Evolutionary conservation across 257 asterid species (phyloP), one percentile per base, ranked within the genome.

Genomic region (Solanum medicagineum): DNA sequence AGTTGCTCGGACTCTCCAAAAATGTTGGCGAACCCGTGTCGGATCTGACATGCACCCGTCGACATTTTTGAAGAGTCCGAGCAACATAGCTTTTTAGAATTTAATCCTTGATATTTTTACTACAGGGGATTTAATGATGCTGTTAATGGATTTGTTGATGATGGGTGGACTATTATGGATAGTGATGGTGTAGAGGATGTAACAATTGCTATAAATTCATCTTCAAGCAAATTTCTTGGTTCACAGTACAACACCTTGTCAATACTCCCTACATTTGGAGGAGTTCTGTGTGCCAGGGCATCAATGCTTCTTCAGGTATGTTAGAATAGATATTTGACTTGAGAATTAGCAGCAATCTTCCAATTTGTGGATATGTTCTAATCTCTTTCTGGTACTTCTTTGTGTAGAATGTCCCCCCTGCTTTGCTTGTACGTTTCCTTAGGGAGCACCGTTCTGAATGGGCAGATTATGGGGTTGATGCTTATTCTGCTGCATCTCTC

Each of bases 291-390:
- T 62, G 98, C 98, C 36, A 92, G 96, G 73, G 97, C 99, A 54
- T 95, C 98, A 8, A 97, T 97, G 98, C 98, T 97, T 90, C 98
- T 97, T 84, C 96, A 97, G 97, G 99, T 93, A 65, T 45, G 86
- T 59, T 85, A 22, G 26, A 10, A 0, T 60, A 62, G 16, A 8
- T 19, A 45, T 20, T 12, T 75, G 55, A 15, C 59, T 29, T 56
- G 0, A 26, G 10, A 77, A 24, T 51, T 16, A 51, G 17, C 59
- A 77, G 51, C 63, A 51, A 6, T 51, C 51, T 26, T 51, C 42
- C 40, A 49, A 26, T 77, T 49, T 10, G 15, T 51, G 47, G 22
- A 77, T 77, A 51, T 5, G 63, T 51, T 51, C 1, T 77, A 51
- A 77, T 77, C 63, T 77, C 24, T 54, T 57, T 71, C 57, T 44